Base-by-base conservation (phyloP, 495 filamentous ascomycete species). In the Oidiodendron maius region DNA sequence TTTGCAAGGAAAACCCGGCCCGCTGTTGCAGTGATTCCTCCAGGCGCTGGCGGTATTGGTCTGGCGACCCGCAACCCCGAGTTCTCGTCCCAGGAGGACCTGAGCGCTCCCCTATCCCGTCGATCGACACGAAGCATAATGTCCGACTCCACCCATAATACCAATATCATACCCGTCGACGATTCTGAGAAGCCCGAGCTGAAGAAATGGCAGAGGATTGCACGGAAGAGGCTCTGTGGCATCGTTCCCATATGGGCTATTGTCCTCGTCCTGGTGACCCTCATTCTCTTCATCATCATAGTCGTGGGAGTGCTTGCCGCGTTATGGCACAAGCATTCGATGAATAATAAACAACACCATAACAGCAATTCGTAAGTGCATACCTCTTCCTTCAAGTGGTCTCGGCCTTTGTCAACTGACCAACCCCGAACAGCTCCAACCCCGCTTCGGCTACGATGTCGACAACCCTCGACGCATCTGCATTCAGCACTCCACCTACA, bases 211-310 rank as follows among this genome's bases (percentile, higher is more conserved):
- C 80, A 70, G 67, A 49, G 40, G 65, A 72, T 60, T 64, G 81
- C 62, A 67, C 77, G 65, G 64, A 75, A 63, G 68, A 74, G 57
- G 61, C 66, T 82, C 49, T 86, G 81, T 55, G 80, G 82, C 18
- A 67, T 77, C 11, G 57, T 88, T 12, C 86, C 84, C 0, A 70
- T 83, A 34, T 89, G 86, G 86, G 79, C 80, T 0, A 59, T 88
- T 21, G 65, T 74, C 25, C 62, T 87, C 17, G 68, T 78, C 2
- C 62, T 62, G 0, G 60, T 75, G 10, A 68, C 83, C 4, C 53
- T 82, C 4, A 30, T 81, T 16, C 63, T 86, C 51, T 64, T 88
- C 50, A 82, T 74, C 44, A 69, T 78, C 5, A 77, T 89, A 57
- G 69, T 84, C 12, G 84, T 81, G 34, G 68, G 81, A 3, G 71